phyloP scores from a whole-genome alignment of 441 rosid species.

The Populus trichocarpa region DNA sequence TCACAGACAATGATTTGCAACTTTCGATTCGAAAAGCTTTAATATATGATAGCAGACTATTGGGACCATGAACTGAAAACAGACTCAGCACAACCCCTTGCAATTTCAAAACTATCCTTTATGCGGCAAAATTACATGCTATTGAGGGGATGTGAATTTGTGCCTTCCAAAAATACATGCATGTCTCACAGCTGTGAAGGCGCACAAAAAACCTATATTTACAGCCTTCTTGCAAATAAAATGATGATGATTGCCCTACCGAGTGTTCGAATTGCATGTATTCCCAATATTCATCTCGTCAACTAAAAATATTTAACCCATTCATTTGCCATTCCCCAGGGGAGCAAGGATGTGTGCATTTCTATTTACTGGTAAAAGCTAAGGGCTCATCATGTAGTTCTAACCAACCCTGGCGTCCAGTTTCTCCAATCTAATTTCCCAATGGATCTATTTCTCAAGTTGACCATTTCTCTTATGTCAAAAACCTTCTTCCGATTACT shows the following conservation, averaged over 20 bases:
- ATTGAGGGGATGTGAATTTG: conserved; percentile 1
- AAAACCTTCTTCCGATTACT: conserved; percentile 54
- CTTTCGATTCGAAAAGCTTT: background rate
- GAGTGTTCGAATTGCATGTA: too few species aligned
- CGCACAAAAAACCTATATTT: conserved; percentile 20
- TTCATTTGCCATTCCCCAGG: background rate
- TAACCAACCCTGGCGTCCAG: conserved; percentile 83
- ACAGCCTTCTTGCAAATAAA: conserved; percentile 26
- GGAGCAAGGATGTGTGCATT: background rate
- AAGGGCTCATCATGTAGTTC: conserved; percentile 51
- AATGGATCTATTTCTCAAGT: conserved; percentile 73
- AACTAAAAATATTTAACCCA: background rate
- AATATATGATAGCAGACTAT: too few species aligned
- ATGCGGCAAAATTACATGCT: background rate
- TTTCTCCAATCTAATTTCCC: conserved; percentile 92
- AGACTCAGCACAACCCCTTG: background rate
- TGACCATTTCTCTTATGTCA: conserved; percentile 62
- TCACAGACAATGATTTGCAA: background rate
- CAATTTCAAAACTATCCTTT: too few species aligned
- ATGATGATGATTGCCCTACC: conserved; percentile 14
- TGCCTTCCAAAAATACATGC: background rate
- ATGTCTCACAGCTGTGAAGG: conserved; percentile 1
- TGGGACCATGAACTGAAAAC: background rate
- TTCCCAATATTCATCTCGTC: too few species aligned
- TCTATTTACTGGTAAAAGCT: background rate